Base-by-base conservation (phyloP, 2,329 filamentous ascomycete genomes). In the Eutypella sp. region DNA sequence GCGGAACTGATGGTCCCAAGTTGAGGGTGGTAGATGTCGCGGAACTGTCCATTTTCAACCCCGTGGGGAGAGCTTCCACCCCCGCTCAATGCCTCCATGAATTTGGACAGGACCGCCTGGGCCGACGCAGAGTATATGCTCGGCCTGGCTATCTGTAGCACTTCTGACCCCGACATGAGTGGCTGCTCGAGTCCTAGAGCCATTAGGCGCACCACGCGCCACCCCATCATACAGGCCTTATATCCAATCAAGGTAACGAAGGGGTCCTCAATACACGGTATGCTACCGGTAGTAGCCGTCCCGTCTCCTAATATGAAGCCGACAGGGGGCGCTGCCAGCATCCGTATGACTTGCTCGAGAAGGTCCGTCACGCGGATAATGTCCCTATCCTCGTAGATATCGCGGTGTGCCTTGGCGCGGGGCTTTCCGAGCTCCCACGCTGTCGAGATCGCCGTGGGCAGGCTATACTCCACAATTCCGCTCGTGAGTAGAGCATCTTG, bases 171-270 rank as follows among this genome's bases (percentile, higher is more conserved):
- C 16, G 16, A 20, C 7, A 41, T 46, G 18, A 49, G 15, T 4
- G 44, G 40, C 19, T 44, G 40, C 27, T 46, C 41, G 16, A 40
- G 25, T 15, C 43, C 41, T 9, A 49, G 33, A 7, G 33, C 40
- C 47, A 49, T 50, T 11, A 50, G 45, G 3, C 47, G 47, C 11
- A 50, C 33, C 7, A 50, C 41, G 15, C 47, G 47, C 47, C 47
- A 50, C 11, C 47, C 47, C 45, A 50, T 47, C 47, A 50, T 44
- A 16, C 44, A 50, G 3, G 43, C 40, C 19, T 50, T 50, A 45
- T 44, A 50, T 20, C 47, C 41, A 18, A 50, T 41, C 38, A 50
- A 44, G 20, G 34, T 50, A 3, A 45, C 38, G 27, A 50, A 50
- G 13, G 47, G 47, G 23, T 50, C 47, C 22, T 50, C 47, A 13